Base-by-base conservation (phyloP, 2,329 filamentous ascomycete genomes). In the Helicocarpus griseus region DNA sequence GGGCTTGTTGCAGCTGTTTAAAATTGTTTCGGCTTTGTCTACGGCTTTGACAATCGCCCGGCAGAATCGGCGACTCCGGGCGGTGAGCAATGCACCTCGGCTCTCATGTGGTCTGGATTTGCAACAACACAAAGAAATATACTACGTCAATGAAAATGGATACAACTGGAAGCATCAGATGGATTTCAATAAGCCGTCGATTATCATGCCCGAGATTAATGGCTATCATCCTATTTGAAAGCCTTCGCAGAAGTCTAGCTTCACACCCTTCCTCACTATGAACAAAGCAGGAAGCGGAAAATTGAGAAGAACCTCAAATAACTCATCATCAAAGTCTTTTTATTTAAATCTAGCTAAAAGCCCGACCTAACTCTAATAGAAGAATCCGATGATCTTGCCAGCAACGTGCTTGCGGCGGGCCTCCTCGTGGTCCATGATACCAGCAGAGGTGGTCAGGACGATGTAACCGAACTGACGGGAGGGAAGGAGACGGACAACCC, bases 401-500 rank as follows among this genome's bases (percentile, higher is more conserved):
- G 91, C 85, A 71, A 97, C 93, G 81, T 98, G 93, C 85, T 97
- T 97, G 76, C 93, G 83, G 73, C 93, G 82, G 65, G 93, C 93
- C 85, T 98, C 93, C 82, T 98, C 93, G 81, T 98, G 93, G 81
- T 98, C 93, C 91, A 98, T 97, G 77, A 98, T 98, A 75, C 93
- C 93, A 60, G 93, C 89, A 56, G 90, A 96, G 77, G 93, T 98
- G 75, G 93, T 98, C 69, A 98, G 86, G 77, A 98, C 89, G 71
- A 98, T 89, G 80, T 89, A 96, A 71, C 93, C 93, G 82, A 98
- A 98, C 79, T 98, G 93, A 96, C 93, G 93, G 63, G 93, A 90
- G 63, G 93, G 93, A 61, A 98, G 84, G 71, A 98, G 87, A 85
- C 95, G 95, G 79, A 95, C 89, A 68, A 97, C 89, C 93, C 93